These are phyloP conservation scores for Podospora bellae-mahoneyi DNA, from an alignment of 495 filamentous ascomycete species.

Conservation along the genomic window DNA sequence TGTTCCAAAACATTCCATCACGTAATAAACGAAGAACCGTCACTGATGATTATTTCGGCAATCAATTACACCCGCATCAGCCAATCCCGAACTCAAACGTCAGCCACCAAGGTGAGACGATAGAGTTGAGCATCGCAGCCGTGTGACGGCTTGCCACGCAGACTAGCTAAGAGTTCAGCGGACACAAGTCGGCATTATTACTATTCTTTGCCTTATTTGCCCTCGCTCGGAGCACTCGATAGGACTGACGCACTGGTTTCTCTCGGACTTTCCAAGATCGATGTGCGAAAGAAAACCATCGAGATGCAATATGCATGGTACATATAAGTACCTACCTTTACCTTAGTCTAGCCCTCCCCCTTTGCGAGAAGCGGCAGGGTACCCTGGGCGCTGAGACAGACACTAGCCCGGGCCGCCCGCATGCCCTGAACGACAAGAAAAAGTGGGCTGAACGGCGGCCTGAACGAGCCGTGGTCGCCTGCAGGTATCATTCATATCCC, in stretches of 20 bases:
- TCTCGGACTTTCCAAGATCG: background rate
- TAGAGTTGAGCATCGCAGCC: conserved; percentile 19
- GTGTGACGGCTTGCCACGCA: conserved; percentile 14
- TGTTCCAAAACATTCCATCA: conserved; percentile 7
- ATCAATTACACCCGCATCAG: conserved; percentile 7
- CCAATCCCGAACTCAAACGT: conserved; percentile 10
- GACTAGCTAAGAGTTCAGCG: background rate
- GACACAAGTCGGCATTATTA: background rate
- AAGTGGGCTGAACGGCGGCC: conserved; percentile 12
- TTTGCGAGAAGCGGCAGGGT: conserved; percentile 4
- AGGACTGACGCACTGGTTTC: background rate
- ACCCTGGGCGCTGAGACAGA: conserved; percentile 5
- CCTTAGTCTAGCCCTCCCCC: background rate
- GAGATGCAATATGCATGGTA: background rate
- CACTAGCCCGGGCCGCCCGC: conserved; percentile 10
- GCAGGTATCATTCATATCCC: background rate
- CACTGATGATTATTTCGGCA: conserved; percentile 7
- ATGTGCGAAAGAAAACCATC: background rate
- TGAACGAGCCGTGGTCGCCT: background rate
- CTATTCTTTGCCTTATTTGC: background rate
- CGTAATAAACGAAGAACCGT: conserved; percentile 2
- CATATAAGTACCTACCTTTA: background rate
- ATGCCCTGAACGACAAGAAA: conserved; percentile 10
- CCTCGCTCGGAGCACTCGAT: background rate
- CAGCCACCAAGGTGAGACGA: conserved; percentile 13